phyloP scores from a whole-genome alignment of 768 basidiomycete species.

The Gyrodon lividus region DNA sequence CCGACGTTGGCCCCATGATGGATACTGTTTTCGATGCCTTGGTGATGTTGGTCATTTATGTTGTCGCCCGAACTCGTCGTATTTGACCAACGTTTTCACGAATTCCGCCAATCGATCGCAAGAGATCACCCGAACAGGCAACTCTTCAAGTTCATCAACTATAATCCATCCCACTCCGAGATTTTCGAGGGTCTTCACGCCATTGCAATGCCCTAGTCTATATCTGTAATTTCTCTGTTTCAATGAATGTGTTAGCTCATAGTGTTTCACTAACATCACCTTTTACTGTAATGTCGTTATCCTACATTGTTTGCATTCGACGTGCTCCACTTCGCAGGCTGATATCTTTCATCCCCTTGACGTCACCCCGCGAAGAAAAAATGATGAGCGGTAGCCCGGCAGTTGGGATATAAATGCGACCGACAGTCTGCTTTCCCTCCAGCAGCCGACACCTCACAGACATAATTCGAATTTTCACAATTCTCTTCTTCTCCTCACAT shows the following conservation, averaged over 20 bases:
- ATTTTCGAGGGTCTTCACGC: not conserved
- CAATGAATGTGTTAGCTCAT: no score
- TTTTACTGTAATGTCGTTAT: not conserved
- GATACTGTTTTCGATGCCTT: not conserved
- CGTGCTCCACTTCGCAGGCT: constrained; percentile 1
- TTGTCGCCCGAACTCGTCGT: not conserved
- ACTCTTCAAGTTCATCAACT: constrained; percentile 8
- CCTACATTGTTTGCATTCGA: constrained; percentile 9
- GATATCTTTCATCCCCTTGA: constrained; percentile 25
- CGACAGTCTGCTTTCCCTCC: not conserved
- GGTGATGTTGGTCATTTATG: not conserved
- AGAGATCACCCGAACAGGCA: constrained; percentile 4
- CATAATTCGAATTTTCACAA: constrained; percentile 8
- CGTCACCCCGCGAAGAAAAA: constrained; percentile 19
- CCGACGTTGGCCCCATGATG: not conserved
- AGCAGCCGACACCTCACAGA: constrained; percentile 2
- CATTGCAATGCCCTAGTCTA: not conserved
- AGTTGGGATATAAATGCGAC: constrained; percentile 23
- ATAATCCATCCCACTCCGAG: not conserved
- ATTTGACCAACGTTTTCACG: no score
- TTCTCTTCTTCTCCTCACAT: not conserved
- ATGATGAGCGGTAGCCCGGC: constrained; percentile 3
- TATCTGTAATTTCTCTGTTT: no score
- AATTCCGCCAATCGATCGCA: not conserved
- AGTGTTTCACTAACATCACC: not conserved